Percentiles rank a stretch among this genome's conserved stretches.
Conservation (phyloP, 345 rosid species). For the Gossypium rotundifolium region DNA sequence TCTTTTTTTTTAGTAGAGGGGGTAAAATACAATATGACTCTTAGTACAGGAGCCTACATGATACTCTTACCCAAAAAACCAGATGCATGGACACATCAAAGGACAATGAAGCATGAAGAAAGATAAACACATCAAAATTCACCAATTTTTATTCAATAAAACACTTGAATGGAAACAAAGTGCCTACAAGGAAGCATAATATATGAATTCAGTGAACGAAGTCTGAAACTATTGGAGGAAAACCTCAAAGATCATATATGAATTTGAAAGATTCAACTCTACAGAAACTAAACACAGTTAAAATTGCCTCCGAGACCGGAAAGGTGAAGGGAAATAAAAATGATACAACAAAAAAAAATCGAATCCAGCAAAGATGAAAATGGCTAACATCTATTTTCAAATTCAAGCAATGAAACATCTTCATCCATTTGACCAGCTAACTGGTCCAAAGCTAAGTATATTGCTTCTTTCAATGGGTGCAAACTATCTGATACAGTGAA, state of each 20-base stretch:
- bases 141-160: slow-evolving; percentile 1
- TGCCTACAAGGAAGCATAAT: background rate
- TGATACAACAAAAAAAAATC: slow-evolving; percentile 4
- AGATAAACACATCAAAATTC: background rate
- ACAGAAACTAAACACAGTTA: slow-evolving; percentile 2
- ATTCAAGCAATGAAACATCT: slow-evolving; percentile 27
- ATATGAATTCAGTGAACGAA: background rate
- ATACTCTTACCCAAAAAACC: too few species aligned
- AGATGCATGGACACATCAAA: background rate
- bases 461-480: slow-evolving; percentile 45
- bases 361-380: slow-evolving; percentile 2
- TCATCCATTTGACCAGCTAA: slow-evolving; percentile 40
- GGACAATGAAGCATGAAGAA: background rate
- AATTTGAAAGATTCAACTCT: slow-evolving; percentile 14
- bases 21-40: too few species aligned
- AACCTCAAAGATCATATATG: slow-evolving; percentile 4
- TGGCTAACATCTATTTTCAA: slow-evolving; percentile 18
- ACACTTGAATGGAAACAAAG: background rate
- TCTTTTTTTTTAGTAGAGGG: too few species aligned
- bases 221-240: slow-evolving; percentile 4
- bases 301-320: background rate
- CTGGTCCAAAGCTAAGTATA: slow-evolving; percentile 37
- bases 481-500: slow-evolving; percentile 43
- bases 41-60: too few species aligned
- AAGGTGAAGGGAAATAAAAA: slow-evolving; percentile 7